Evolutionary conservation across 805 yeast species (phyloP), one percentile per base, ranked within the genome.

Genomic region (Yueomyces sinensis): DNA sequence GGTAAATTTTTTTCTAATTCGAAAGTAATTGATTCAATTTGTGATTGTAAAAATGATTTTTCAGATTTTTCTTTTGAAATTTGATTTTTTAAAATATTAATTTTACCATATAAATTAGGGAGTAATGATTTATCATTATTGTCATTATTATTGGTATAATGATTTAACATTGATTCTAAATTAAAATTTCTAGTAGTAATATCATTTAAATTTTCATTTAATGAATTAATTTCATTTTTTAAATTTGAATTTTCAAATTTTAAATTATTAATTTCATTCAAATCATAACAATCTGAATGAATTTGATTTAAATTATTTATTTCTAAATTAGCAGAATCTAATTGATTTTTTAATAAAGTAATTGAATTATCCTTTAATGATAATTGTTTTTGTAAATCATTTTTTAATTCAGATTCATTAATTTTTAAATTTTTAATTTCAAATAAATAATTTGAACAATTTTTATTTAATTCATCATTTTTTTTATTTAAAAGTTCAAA

Each of bases 1-100:
- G 96, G 95, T 35, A 82, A 76, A 46, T 81, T 75, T 15, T 70
- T 64, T 46, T 84, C 91, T 40, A 87, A 61, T 52, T 86, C 95
- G 18, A 63, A 63, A 23, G 84, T 72, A 44, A 87, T 74, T 2
- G 65, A 60, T 44, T 80, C 77, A 41, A 86, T 61, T 53, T 82
- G 84, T 20, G 61, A 52, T 37, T 84, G 78, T 38, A 87, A 63
- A 37, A 70, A 67, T 37, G 72, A 74, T 44, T 81, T 83, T 33
- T 78, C 76, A 11, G 76, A 64, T 45, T 72, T 70, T 52, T 83
- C 94, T 34, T 72, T 66, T 3, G 69, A 64, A 28, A 82, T 61
- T 43, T 79, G 79, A 41, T 70, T 78, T 52, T 73, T 75, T 37
- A 82, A 56, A 36, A 72, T 61, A 38, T 70, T 68, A 47, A 70